A percentile compares a stretch with the other conserved stretches of the same genome.
Conservation (phyloP, 1,139 yeast genomes). For the Wickerhamiella infanticola region DNA sequence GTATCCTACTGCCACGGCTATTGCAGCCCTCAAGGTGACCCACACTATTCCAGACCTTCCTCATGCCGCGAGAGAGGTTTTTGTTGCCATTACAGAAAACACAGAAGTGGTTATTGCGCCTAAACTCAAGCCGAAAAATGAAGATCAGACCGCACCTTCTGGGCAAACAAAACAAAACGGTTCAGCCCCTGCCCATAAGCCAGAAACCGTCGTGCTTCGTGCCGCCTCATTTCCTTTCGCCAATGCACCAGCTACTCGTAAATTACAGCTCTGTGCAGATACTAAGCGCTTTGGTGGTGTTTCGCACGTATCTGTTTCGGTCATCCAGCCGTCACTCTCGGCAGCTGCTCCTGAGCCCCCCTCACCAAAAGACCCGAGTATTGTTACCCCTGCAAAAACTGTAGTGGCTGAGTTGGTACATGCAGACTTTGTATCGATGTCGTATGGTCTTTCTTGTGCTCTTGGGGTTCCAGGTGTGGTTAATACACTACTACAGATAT, state of each 20-base stretch:
- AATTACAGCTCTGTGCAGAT: slow-evolving; percentile 8
- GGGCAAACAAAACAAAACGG: not conserved
- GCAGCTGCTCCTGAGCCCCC: slow-evolving; percentile 28
- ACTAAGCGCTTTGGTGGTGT: not conserved
- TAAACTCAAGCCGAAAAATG: slow-evolving; percentile 33
- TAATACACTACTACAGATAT: slow-evolving; percentile 43
- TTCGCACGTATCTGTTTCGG: slow-evolving; percentile 6
- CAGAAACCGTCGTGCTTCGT: slow-evolving; percentile 28
- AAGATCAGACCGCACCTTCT: slow-evolving; percentile 5
- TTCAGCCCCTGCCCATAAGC: not conserved
- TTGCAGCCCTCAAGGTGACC: slow-evolving; percentile 48
- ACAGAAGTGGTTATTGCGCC: slow-evolving; percentile 82
- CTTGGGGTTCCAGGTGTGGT: slow-evolving; percentile 33
- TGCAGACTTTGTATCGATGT: slow-evolving; percentile 33
- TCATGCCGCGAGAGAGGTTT: slow-evolving; percentile 6
- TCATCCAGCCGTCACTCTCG: slow-evolving; percentile 6
- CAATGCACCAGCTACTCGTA: slow-evolving; percentile 4
- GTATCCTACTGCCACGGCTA: slow-evolving; percentile 50
- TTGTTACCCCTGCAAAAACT: slow-evolving; percentile 23
- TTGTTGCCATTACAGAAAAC: slow-evolving; percentile 51
- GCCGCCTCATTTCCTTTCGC: slow-evolving; percentile 45
- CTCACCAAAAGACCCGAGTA: slow-evolving; percentile 13
- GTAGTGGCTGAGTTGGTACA: slow-evolving; percentile 41
- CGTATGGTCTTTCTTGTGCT: slow-evolving; percentile 42
- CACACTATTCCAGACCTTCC: slow-evolving; percentile 37